Base-by-base conservation (phyloP, 192 early-diverging fungal genomes). In the Backusella parvicylindrica region DNA sequence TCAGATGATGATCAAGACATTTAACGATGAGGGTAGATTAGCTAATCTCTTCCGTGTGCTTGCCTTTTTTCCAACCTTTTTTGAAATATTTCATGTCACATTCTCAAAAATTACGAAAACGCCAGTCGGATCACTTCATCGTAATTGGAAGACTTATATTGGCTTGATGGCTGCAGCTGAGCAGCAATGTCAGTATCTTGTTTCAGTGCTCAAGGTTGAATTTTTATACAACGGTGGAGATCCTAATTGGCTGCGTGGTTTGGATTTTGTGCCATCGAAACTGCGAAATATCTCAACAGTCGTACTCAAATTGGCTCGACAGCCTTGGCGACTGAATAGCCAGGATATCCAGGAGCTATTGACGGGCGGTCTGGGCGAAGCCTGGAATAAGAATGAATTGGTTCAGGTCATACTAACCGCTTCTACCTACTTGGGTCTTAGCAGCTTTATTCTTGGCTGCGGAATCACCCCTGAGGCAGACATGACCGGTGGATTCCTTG, bases 401-500 rank as follows among this genome's bases (percentile, higher is more conserved):
- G 82, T 88, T 23, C 86, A 89, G 41, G 85, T 82, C 30, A 86
- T 88, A 43, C 67, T 85, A 33, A 79, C 88, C 2, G 35, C 86
- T 0, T 73, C 82, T 37, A 86, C 86, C 0, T 80, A 84, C 68
- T 82, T 88, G 73, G 82, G 86, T 35, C 82, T 88, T 49, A 83
- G 85, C 30, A 83, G 84, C 31, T 83, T 87, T 81, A 86, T 85
- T 6, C 74, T 88, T 2, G 79, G 85, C 11, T 88, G 84, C 33
- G 88, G 88, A 5, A 85, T 89, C 23, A 79, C 87, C 0, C 88
- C 88, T 0, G 88, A 89, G 50, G 78, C 85, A 11, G 88, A 89
- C 68, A 86, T 82, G 79, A 75, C 77, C 12, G 87, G 88, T 16
- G 88, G 88, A 2, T 85, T 77, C 63, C 40, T 26, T 56, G 64